These are phyloP conservation scores for Pseudoperonospora humuli DNA, from an alignment of 352 stramenopile genomes.

Conservation along the genomic window DNA sequence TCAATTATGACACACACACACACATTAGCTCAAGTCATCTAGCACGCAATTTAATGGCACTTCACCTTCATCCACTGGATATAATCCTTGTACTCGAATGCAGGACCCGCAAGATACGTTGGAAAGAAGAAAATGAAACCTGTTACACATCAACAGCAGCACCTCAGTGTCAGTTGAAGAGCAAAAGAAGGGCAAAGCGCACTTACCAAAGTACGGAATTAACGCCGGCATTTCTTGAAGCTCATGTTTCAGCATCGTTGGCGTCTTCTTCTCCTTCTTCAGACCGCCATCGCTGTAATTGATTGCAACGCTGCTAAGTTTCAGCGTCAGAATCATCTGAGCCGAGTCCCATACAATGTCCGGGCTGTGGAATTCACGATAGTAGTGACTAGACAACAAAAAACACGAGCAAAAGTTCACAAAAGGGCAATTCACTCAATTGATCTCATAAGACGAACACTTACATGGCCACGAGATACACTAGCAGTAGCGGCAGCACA, in stretches of 20 bases:
- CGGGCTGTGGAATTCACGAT: conserved; percentile 71
- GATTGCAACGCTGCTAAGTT: conserved; percentile 68
- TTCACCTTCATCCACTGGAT: conserved; percentile 67
- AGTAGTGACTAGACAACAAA: conserved; percentile 56
- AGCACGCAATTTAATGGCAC: neutral
- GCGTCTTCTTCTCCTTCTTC: conserved; percentile 67
- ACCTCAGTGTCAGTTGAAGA: neutral
- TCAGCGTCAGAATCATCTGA: conserved; percentile 85
- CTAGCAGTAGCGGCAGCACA: conserved; percentile 49
- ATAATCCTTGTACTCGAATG: conserved; percentile 84
- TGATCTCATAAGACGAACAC: too few relatives aligned
- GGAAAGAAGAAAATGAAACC: conserved; percentile 85
- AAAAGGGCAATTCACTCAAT: neutral
- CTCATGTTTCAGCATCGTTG: conserved; percentile 68
- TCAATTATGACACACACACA: too few relatives aligned
- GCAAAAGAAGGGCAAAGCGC: neutral
- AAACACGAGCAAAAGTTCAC: neutral
- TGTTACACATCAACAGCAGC: conserved; percentile 8
- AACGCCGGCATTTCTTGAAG: conserved; percentile 48
- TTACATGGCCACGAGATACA: conserved; percentile 64
- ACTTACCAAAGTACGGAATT: conserved; percentile 66
- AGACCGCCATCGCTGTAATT: conserved; percentile 77
- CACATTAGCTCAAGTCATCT: too few relatives aligned
- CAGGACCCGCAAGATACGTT: conserved; percentile 75
- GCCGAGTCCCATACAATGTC: conserved; percentile 79